A percentile compares a stretch with the other conserved stretches of the same genome.
phyloP scores from a whole-genome alignment of 306 rosid genomes.

The Cajanus cajan region DNA sequence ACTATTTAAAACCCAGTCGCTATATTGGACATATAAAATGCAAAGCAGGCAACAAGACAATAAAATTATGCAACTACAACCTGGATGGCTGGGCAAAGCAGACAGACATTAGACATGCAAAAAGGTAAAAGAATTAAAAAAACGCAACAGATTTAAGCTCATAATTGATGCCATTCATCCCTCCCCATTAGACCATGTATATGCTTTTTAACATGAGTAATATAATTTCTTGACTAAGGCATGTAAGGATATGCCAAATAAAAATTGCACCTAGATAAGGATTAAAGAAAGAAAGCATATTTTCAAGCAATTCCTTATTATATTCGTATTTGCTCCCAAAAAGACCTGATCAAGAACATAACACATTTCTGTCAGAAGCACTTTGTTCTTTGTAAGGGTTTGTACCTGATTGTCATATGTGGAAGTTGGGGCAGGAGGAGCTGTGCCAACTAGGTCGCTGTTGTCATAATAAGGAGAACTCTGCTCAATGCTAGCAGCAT shows the following conservation, averaged over 20 bases:
- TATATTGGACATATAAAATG: neutral
- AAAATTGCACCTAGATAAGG: neutral
- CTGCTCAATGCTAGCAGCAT: conserved; percentile 42
- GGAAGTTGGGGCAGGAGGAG: conserved; percentile 64
- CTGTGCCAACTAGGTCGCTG: conserved; percentile 30
- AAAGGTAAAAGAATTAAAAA: neutral
- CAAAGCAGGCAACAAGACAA: neutral
- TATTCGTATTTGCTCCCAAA: neutral
- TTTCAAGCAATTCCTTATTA: neutral
- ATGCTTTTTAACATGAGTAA: neutral
- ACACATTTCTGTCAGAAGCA: neutral
- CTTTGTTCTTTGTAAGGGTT: conserved; percentile 4
- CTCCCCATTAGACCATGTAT: neutral
- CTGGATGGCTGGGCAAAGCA: neutral
- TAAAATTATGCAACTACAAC: conserved; percentile 8
- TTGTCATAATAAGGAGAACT: conserved; percentile 54
- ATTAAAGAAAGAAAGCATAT: neutral
- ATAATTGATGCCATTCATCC: neutral
- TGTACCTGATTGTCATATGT: conserved; percentile 71
- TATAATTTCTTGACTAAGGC: conserved; percentile 10
- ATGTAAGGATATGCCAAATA: conserved; percentile 3
- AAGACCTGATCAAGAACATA: neutral
- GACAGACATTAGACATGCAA: neutral
- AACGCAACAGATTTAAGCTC: conserved; percentile 6
- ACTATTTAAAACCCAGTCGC: conserved; percentile 1